phyloP scores from a whole-genome alignment of 1,284 basidiomycete genomes.

The Tylopilus orsonianus region DNA sequence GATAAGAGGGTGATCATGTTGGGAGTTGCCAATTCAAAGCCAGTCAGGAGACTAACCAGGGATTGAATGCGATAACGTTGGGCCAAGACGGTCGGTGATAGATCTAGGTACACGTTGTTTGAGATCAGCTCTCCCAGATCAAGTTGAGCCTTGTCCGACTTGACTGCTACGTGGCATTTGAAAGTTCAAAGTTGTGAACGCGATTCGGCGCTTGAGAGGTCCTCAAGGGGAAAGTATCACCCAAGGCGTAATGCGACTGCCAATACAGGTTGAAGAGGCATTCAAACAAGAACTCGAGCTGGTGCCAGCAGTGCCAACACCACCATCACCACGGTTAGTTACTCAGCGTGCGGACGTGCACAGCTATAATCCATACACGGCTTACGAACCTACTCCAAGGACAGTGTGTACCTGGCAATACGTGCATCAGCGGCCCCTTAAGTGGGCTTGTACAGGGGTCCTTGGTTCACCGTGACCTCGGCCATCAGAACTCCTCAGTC shows the following conservation, averaged over 20 bases:
- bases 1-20: background rate
- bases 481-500: no score
- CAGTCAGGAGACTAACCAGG: conserved; percentile 4
- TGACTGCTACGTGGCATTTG: no score
- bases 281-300: background rate
- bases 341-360: background rate
- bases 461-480: no score
- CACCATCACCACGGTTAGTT: background rate
- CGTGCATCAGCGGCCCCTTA: no score
- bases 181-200: background rate
- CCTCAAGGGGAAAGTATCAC: no score
- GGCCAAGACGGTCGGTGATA: background rate
- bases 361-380: background rate
- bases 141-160: no score
- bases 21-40: background rate
- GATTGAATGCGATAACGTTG: background rate
- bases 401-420: background rate
- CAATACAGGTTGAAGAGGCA: background rate
- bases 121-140: no score
- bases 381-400: background rate
- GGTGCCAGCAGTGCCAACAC: background rate
- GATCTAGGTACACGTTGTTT: background rate
- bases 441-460: no score
- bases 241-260: no score
- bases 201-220: background rate